A percentile compares a stretch with the other conserved stretches of the same genome.
These are phyloP conservation scores for Glycine tomentella DNA, from an alignment of 306 rosid species.

Conservation along the genomic window DNA sequence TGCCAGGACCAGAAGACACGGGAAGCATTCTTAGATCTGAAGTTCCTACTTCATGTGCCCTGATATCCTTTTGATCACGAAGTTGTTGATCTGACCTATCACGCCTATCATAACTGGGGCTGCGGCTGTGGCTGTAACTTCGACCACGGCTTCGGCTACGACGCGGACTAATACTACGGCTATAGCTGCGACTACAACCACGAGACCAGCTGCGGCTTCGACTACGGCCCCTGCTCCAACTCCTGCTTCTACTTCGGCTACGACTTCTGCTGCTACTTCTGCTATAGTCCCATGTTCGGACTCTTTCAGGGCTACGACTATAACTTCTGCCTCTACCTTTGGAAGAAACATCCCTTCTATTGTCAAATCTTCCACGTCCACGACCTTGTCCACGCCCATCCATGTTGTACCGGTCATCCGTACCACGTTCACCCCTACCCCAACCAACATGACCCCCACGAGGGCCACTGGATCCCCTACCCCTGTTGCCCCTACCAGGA, in stretches of 20 bases:
- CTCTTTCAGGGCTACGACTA: conserved; percentile 93
- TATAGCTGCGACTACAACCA: conserved; percentile 61
- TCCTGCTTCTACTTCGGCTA: conserved; percentile 58
- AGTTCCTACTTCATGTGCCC: conserved; percentile 49
- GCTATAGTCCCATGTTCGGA: conserved; percentile 84
- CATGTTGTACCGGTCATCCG: conserved; percentile 64
- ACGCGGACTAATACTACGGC: conserved; percentile 59
- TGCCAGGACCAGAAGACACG: conserved; percentile 39
- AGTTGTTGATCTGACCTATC: conserved; percentile 49
- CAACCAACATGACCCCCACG: conserved; percentile 72
- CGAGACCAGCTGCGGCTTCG: conserved; percentile 64
- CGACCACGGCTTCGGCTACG: conserved; percentile 54
- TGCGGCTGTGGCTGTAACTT: conserved; percentile 58
- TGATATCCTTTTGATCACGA: conserved; percentile 50
- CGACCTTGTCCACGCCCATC: conserved; percentile 85
- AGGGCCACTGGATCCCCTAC: conserved; percentile 80
- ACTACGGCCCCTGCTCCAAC: conserved; percentile 61
- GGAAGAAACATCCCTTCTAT: conserved; percentile 65
- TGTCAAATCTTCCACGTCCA: conserved; percentile 88
- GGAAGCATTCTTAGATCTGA: conserved; percentile 54
- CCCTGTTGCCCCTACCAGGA: conserved; percentile 79
- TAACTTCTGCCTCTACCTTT: conserved; percentile 81
- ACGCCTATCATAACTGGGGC: conserved; percentile 55
- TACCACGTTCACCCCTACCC: conserved; percentile 77
- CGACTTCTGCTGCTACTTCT: conserved; percentile 57